Conservation (phyloP, 768 basidiomycete species). For the Panaeolus cyanescens region DNA sequence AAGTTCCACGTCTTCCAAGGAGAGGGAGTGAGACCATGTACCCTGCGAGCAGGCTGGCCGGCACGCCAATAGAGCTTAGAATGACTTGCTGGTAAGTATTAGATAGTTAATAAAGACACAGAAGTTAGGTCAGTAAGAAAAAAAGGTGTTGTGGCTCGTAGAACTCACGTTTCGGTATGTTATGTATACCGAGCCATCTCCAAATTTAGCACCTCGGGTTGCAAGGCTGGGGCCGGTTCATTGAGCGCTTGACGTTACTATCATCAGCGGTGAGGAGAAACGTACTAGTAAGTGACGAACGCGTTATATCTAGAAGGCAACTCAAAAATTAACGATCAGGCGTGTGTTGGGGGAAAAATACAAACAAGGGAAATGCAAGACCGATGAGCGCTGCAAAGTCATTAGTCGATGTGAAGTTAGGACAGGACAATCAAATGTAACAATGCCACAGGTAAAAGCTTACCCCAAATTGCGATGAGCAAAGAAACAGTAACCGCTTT, state of each 20-base stretch:
- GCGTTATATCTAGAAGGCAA: slow-evolving; percentile 35
- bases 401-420: background rate
- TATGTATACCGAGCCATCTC: slow-evolving; percentile 67
- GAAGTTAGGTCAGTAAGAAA: background rate
- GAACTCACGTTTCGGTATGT: slow-evolving; percentile 68
- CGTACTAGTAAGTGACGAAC: slow-evolving; percentile 32
- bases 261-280: background rate
- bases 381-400: slow-evolving; percentile 63
- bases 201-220: slow-evolving; percentile 68
- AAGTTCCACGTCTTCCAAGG: slow-evolving; percentile 67
- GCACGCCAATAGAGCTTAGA: slow-evolving; percentile 65
- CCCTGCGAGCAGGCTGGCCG: slow-evolving; percentile 72
- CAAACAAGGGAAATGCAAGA: slow-evolving; percentile 54
- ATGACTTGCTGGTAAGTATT: slow-evolving; percentile 60
- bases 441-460: too few relatives aligned
- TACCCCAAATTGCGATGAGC: slow-evolving; percentile 55
- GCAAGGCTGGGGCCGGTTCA: slow-evolving; percentile 44
- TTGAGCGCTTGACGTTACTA: background rate
- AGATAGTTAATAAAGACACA: background rate
- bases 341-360: too few relatives aligned
- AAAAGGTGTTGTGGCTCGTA: background rate
- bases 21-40: slow-evolving; percentile 67
- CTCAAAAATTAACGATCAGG: too few relatives aligned
- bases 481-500: slow-evolving; percentile 68
- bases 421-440: background rate